These are phyloP conservation scores for Scedosporium dehoogii DNA, from an alignment of 2,329 filamentous ascomycete species.

Conservation along the genomic window DNA sequence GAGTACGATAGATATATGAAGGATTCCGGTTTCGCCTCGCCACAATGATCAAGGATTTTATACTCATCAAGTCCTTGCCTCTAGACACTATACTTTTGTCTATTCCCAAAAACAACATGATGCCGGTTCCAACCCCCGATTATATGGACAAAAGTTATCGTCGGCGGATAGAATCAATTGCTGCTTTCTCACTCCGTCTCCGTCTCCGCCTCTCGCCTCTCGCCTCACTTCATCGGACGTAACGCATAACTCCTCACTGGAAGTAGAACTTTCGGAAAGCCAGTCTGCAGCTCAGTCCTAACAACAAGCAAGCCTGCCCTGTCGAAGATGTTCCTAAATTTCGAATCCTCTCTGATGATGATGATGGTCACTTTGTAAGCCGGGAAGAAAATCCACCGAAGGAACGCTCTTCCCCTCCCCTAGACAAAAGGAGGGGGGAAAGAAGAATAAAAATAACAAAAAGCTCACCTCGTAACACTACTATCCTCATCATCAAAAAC, in stretches of 20 bases:
- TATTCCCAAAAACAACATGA: too few relatives aligned
- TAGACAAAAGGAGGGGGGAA: conserved; percentile 2
- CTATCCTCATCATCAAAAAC: conserved; percentile 68
- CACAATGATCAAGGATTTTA: too few relatives aligned
- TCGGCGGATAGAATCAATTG: background rate
- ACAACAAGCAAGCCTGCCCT: conserved; percentile 60
- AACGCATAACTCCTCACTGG: conserved; percentile 2
- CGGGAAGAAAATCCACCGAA: background rate
- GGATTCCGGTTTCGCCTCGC: too few relatives aligned
- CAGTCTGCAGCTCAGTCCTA: conserved; percentile 60
- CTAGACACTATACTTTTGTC: too few relatives aligned
- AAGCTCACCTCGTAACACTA: conserved; percentile 57
- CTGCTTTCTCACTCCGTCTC: background rate
- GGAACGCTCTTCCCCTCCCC: too few relatives aligned
- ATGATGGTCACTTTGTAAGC: background rate
- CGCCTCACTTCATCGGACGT: background rate
- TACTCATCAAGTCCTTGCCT: too few relatives aligned
- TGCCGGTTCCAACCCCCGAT: too few relatives aligned
- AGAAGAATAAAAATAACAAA: conserved; percentile 9
- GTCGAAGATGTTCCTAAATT: conserved; percentile 60
- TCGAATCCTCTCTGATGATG: conserved; percentile 49
- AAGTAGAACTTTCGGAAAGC: conserved; percentile 32
- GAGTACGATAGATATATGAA: too few relatives aligned
- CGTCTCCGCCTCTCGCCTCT: background rate
- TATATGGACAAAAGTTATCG: background rate